Evolutionary conservation across 2,329 filamentous ascomycete species (phyloP), one percentile per base, ranked within the genome.

Genomic region (Mollisiaceae sp.): DNA sequence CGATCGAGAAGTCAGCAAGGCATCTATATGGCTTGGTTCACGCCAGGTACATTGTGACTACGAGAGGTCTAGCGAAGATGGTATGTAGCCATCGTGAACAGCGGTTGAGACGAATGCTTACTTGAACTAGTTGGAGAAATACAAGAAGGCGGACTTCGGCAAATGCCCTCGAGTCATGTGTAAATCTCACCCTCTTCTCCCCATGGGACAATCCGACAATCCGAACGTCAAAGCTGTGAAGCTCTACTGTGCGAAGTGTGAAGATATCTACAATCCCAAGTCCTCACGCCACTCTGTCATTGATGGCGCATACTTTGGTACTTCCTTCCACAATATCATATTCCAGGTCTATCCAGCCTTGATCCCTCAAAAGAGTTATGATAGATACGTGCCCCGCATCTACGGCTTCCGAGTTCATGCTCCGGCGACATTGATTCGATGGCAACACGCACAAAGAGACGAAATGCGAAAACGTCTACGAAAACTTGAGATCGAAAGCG

Each of bases 221-320:
- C 88, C 95, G 68, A 93, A 93, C 79, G 83, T 89, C 72, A 96
- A 94, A 75, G 89, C 94, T 56, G 95, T 97, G 71, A 98, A 97
- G 80, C 91, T 99, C 61, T 99, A 97, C 86, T 99, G 95, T 80
- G 89, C 91, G 57, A 92, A 93, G 74, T 99, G 95, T 83, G 95
- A 99, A 83, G 95, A 99, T 78, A 91, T 97, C 66, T 99, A 99
- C 85, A 98, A 98, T 80, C 95, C 95, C 54, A 99, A 99, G 79
- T 98, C 95, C 3, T 94, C 93, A 22, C 92, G 95, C 35, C 95
- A 99, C 80, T 93, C 94, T 59, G 87, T 91, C 65, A 97, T 99
- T 75, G 95, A 99, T 77, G 95, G 95, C 69, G 95, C 95, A 70
- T 99, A 98, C 84, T 99, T 99, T 73, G 95, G 95, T 72, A 94